Conservation (phyloP, 2,329 filamentous ascomycete genomes). For the Lecanicillium sp. region DNA sequence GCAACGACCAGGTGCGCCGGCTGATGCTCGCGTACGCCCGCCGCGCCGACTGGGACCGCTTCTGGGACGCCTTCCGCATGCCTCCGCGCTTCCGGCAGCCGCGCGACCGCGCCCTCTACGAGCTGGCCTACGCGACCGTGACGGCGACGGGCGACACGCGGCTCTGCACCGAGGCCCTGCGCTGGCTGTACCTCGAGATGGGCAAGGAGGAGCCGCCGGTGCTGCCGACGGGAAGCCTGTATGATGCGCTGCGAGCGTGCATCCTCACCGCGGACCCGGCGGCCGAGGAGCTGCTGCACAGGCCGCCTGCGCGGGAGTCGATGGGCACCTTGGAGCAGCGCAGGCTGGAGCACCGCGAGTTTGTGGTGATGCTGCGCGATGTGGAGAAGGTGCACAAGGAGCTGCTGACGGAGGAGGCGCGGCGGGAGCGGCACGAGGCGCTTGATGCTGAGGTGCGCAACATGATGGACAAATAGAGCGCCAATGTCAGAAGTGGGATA, state of each 20-base stretch:
- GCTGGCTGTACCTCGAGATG: slow-evolving; percentile 56
- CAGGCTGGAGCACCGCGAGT: slow-evolving; percentile 26
- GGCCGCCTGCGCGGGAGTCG: slow-evolving; percentile 14
- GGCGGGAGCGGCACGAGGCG: slow-evolving; percentile 5
- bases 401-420: slow-evolving; percentile 2
- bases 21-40: slow-evolving; percentile 42
- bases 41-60: slow-evolving; percentile 45
- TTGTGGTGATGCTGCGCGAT: slow-evolving; percentile 26
- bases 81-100: slow-evolving; percentile 42
- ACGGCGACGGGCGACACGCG: slow-evolving; percentile 36
- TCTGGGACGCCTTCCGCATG: slow-evolving; percentile 57
- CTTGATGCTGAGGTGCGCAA: slow-evolving; percentile 7
- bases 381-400: slow-evolving; percentile 21
- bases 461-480: background rate
- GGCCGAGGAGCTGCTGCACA: slow-evolving; percentile 30
- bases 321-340: slow-evolving; percentile 17
- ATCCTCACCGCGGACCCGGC: slow-evolving; percentile 48
- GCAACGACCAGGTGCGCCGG: slow-evolving; percentile 32
- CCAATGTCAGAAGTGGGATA: no score
- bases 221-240: slow-evolving; percentile 36
- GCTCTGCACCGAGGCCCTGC: slow-evolving; percentile 42
- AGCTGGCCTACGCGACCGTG: slow-evolving; percentile 44
- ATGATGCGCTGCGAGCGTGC: slow-evolving; percentile 45
- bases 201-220: slow-evolving; percentile 46
- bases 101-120: slow-evolving; percentile 51